phyloP scores from a whole-genome alignment of 116 monocot species.

The Phalaenopsis hybrid region DNA sequence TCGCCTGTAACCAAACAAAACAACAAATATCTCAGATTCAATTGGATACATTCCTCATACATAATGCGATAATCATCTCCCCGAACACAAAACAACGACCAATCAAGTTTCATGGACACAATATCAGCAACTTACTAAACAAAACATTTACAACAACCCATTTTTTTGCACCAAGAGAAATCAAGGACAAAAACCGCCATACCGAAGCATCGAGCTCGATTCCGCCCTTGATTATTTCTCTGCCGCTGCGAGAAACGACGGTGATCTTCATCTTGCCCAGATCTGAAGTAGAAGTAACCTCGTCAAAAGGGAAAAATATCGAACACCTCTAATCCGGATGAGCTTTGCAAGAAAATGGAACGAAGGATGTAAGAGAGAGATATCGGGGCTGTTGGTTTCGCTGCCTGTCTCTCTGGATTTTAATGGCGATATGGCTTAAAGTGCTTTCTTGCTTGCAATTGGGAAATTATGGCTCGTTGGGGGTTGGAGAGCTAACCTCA shows the following conservation, averaged over 20 bases:
- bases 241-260: slow-evolving; percentile 70
- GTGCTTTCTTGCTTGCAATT: background rate
- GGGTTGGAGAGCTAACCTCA: background rate
- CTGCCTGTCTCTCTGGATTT: background rate
- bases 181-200: background rate
- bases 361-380: background rate
- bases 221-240: slow-evolving; percentile 75
- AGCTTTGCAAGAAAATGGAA: background rate
- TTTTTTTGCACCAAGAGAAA: background rate
- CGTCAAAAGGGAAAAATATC: background rate
- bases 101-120: background rate
- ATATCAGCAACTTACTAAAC: background rate
- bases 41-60: background rate
- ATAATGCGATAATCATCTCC: background rate
- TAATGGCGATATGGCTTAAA: background rate
- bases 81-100: background rate
- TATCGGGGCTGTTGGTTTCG: background rate
- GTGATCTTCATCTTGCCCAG: slow-evolving; percentile 50
- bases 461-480: background rate
- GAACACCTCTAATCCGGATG: background rate
- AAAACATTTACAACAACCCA: background rate
- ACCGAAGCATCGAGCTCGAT: slow-evolving; percentile 72
- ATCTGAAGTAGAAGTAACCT: background rate
- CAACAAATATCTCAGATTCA: background rate
- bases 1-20: slow-evolving; percentile 52